These are phyloP conservation scores for Exidia glandulosa DNA, from an alignment of 768 basidiomycete species.

Conservation along the genomic window DNA sequence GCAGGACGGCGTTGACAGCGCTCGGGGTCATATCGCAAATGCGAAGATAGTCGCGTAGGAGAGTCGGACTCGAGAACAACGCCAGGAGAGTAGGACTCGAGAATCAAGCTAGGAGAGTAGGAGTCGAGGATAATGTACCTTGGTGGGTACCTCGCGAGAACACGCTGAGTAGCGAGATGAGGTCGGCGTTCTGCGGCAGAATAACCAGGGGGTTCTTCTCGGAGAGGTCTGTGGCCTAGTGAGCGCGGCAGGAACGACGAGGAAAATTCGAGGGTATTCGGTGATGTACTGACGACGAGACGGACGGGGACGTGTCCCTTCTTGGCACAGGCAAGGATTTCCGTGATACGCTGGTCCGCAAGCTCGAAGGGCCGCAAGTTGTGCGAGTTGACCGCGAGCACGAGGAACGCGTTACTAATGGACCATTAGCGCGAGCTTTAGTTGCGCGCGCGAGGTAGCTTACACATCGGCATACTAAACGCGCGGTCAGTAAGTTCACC, in stretches of 20 bases:
- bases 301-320: conserved; percentile 63
- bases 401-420: conserved; percentile 60
- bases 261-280: not conserved
- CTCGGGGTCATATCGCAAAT: no score
- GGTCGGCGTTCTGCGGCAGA: conserved; percentile 49
- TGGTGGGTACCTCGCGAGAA: conserved; percentile 67
- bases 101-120: not conserved
- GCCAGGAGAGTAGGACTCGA: no score
- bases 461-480: conserved; percentile 62
- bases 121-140: conserved; percentile 27
- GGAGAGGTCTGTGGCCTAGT: conserved; percentile 48
- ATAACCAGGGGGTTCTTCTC: conserved; percentile 72
- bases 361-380: conserved; percentile 52
- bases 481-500: not conserved
- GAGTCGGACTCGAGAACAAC: no score
- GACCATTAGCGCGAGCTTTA: not conserved
- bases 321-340: conserved; percentile 64
- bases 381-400: conserved; percentile 69
- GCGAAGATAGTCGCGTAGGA: no score
- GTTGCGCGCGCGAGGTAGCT: not conserved
- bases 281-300: conserved; percentile 63
- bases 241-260: not conserved
- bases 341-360: conserved; percentile 45
- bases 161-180: conserved; percentile 49
- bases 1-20: no score